Evolutionary conservation across 192 early-diverging fungal species (phyloP).

Genomic region (Entomortierella lignicola): DNA sequence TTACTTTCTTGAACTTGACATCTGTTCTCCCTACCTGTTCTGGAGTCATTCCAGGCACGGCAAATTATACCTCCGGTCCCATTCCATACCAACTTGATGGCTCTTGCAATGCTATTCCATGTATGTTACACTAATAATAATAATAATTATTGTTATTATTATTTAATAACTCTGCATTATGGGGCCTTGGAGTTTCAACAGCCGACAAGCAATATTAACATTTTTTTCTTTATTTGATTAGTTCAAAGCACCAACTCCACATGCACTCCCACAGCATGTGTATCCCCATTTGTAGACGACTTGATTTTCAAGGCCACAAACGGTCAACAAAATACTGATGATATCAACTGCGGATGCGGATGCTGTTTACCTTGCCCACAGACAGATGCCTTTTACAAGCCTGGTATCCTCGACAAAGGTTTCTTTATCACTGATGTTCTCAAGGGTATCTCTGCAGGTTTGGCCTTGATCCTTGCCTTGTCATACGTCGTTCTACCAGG

Average conservation of each 20-base stretch:
- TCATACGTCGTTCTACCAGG: conserved; percentile 60
- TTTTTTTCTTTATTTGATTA: conserved; percentile 1
- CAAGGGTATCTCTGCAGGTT: conserved; percentile 50
- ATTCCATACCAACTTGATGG: conserved; percentile 18
- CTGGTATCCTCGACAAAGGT: conserved; percentile 47
- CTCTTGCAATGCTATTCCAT: conserved; percentile 40
- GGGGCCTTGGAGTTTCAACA: neutral
- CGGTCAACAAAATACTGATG: conserved; percentile 41
- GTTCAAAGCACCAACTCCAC: conserved; percentile 51
- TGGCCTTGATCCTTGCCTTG: conserved; percentile 54
- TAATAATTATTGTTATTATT: no score
- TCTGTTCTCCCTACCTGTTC: conserved; percentile 43
- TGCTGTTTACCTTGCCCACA: conserved; percentile 65
- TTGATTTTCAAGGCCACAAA: conserved; percentile 22
- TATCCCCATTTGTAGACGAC: conserved; percentile 57
- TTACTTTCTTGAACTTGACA: conserved; percentile 20
- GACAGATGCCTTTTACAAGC: conserved; percentile 59
- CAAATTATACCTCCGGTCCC: conserved; percentile 17
- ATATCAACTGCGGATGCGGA: conserved; percentile 43
- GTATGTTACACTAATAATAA: no score
- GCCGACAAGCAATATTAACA: neutral
- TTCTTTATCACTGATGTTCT: conserved; percentile 62
- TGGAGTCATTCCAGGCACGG: conserved; percentile 16
- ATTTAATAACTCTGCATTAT: neutral
- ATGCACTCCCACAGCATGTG: conserved; percentile 38